These are phyloP conservation scores for Phytophthora fragariae DNA, from an alignment of 352 stramenopile genomes.

Conservation along the genomic window DNA sequence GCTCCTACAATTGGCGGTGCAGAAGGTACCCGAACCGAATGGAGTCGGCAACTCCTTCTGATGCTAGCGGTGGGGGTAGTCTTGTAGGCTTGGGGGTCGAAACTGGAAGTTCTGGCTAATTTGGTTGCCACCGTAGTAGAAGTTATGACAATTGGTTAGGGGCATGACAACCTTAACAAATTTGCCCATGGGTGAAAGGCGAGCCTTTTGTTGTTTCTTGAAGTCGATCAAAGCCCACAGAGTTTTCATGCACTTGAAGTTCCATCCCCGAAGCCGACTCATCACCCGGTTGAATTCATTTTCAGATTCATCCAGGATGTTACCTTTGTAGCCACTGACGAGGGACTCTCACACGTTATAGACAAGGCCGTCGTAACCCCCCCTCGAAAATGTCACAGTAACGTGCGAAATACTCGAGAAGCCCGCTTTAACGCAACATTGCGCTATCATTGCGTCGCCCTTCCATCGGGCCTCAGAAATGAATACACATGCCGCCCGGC, in stretches of 20 bases:
- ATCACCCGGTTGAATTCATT: constrained; percentile 12
- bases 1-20: too few species aligned
- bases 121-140: constrained; percentile 5
- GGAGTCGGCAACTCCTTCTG: too few species aligned
- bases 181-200: background rate
- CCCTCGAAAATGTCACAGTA: background rate
- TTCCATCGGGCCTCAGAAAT: constrained; percentile 17
- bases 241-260: constrained; percentile 13
- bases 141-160: constrained; percentile 15
- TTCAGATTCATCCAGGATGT: background rate
- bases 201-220: constrained; percentile 10
- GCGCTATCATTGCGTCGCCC: constrained; percentile 3
- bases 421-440: constrained; percentile 1
- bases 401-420: constrained; percentile 8
- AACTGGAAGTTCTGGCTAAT: constrained; percentile 10
- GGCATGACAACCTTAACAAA: background rate
- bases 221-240: constrained; percentile 12
- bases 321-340: constrained; percentile 13
- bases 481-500: constrained; percentile 5
- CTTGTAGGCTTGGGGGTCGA: too few species aligned
- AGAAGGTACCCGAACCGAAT: too few species aligned
- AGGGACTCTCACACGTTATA: constrained; percentile 4
- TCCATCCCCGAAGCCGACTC: constrained; percentile 8
- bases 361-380: constrained; percentile 1
- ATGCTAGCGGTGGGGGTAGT: too few species aligned